Base-by-base conservation (phyloP, 768 basidiomycete species). In the Boletellus ananas region DNA sequence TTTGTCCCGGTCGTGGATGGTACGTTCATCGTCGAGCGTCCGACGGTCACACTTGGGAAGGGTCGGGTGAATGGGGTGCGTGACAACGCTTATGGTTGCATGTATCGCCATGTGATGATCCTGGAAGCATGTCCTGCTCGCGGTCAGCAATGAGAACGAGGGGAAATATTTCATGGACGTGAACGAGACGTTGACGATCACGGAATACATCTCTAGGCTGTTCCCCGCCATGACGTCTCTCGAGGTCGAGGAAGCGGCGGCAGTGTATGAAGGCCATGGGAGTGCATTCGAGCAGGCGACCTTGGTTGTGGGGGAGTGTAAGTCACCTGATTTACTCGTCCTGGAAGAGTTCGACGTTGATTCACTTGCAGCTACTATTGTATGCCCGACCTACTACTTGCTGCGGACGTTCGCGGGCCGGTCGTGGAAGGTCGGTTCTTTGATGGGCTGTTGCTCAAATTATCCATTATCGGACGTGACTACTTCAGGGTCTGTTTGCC, bases 1-100 rank as follows among this genome's bases (percentile, higher is more conserved):
- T 75, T 74, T 36, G 64, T 69, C 11, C 77, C 78, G 0, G 77
- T 80, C 17, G 70, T 80, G 2, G 78, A 79, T 55, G 78, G 75
- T 4, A 65, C 58, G 1, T 74, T 77, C 49, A 75, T 79, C 34
- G 62, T 67, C 0, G 70, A 74, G 43, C 62, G 74, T 14, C 75
- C 78, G 6, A 74, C 66, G 0, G 49, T 68, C 41, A 63, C 72
- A 3, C 47, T 80, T 20, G 53, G 57, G 9, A 61, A 64, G 35
- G 67, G 73, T 13, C 67, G 65, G 51, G 45, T 76, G 39, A 79
- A 79, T 39, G 73, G 71, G 17, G 77, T 79, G 54, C 14, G 72
- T 18, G 34, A 12, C 1, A 10, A 3, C 4, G 21, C 34, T 18
- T 6, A 5, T 16, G 11, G 16, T 11, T 29, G 29, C 13, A 3